phyloP scores from a whole-genome alignment of 768 basidiomycete species.

The Mycena sanguinolenta region DNA sequence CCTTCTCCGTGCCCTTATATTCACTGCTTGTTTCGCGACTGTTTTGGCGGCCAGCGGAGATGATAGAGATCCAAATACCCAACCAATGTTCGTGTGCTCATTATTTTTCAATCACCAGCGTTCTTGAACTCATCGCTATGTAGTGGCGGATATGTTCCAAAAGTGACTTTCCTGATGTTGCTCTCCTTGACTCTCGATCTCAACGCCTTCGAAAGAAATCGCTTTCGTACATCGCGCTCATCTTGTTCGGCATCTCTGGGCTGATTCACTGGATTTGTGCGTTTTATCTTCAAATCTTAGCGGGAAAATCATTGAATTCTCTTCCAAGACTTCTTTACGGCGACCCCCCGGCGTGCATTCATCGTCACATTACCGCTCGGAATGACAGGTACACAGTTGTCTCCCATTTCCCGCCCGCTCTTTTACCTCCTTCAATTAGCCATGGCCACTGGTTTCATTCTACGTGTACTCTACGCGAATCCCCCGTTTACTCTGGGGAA shows the following conservation, averaged over 20 bases:
- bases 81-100: no score
- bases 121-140: no score
- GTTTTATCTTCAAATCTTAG: background rate
- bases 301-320: background rate
- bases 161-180: no score
- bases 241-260: conserved; percentile 22
- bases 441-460: conserved; percentile 22
- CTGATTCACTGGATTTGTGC: conserved; percentile 34
- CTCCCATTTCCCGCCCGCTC: background rate
- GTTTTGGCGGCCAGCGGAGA: conserved; percentile 1
- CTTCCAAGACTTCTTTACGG: conserved; percentile 8
- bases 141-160: no score
- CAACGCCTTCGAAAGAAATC: background rate
- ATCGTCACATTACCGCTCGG: conserved; percentile 35
- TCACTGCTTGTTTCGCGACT: background rate
- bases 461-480: conserved; percentile 15
- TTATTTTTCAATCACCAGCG: no score
- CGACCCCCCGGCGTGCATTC: conserved; percentile 18
- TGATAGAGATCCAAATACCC: no score
- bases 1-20: background rate
- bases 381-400: conserved; percentile 30
- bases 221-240: conserved; percentile 25
- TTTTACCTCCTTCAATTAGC: conserved; percentile 12
- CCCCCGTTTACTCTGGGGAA: conserved; percentile 12
- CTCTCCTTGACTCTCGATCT: background rate